Evolutionary conservation across 495 filamentous ascomycete genomes (phyloP), one percentile per base, ranked within the genome.

Genomic region (Platismatia glauca): DNA sequence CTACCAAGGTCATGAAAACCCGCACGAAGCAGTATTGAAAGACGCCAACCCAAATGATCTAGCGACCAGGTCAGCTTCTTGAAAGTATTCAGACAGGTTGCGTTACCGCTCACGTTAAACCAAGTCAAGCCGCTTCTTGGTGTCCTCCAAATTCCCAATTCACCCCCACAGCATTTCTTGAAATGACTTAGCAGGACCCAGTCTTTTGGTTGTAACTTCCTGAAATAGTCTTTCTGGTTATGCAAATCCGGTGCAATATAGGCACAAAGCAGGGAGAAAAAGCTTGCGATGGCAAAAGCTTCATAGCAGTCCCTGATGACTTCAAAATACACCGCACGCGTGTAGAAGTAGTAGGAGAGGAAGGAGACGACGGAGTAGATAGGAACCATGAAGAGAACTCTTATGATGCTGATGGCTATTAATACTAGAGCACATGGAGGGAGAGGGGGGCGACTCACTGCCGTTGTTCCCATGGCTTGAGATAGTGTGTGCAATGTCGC

Each of bases 21-120:
- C 90, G 83, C 58, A 95, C 84, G 69, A 94, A 84, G 75, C 91
- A 95, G 71, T 96, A 96, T 66, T 95, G 91, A 71, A 93, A 96
- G 39, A 96, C 79, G 46, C 86, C 84, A 33, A 88, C 79, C 90
- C 89, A 96, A 64, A 96, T 80, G 34, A 96, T 84, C 85, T 88
- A 65, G 15, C 39, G 18, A 48, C n/a, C 37, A 55, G 38, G 55
- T 55, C 53, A 64, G 58, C 53, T 60, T 3, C 8, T 31, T n/a
- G 3, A 57, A 29, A 38, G 39, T 70, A 61, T 22, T 69, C 62
- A 20, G 39, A 38, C 37, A 27, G 12, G 16, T 35, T 37, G 13
- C 15, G n/a, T 13, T 50, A 18, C 43, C 18, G 33, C 77, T 74
- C 68, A 83, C 81, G 69, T 96, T 96, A 72, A 95, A 96, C 91